Conservation (phyloP, 768 basidiomycete species). For the Antrodiella citrinella region DNA sequence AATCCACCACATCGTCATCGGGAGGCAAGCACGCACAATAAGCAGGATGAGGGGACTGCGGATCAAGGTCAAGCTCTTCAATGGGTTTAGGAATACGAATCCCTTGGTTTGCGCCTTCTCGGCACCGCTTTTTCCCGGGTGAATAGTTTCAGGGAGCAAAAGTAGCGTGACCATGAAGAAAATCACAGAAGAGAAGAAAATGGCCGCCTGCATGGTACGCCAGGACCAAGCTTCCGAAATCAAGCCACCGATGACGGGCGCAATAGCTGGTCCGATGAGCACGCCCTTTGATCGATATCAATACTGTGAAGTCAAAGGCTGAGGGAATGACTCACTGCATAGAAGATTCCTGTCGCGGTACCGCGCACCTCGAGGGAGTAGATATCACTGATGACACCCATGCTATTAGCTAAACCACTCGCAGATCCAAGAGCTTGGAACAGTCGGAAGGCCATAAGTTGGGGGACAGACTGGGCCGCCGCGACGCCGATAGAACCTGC, state of each 20-base stretch:
- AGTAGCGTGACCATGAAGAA: slow-evolving; percentile 32
- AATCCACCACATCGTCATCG: background rate
- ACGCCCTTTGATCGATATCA: slow-evolving; percentile 28
- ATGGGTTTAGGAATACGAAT: slow-evolving; percentile 51
- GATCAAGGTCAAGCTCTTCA: slow-evolving; percentile 41
- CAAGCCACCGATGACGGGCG: slow-evolving; percentile 51
- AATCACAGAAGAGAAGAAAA: slow-evolving; percentile 34
- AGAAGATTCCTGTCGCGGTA: slow-evolving; percentile 50
- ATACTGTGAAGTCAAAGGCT: too few species aligned
- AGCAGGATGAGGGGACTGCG: slow-evolving; percentile 52
- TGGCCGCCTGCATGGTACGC: slow-evolving; percentile 45
- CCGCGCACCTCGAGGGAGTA: slow-evolving; percentile 57
- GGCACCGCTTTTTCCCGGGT: slow-evolving; percentile 48
- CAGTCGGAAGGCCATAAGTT: slow-evolving; percentile 54
- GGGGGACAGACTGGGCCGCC: slow-evolving; percentile 29
- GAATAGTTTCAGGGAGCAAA: slow-evolving; percentile 58
- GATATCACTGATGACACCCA: slow-evolving; percentile 58
- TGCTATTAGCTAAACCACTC: slow-evolving; percentile 45
- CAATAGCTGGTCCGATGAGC: slow-evolving; percentile 53
- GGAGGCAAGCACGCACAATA: slow-evolving; percentile 33
- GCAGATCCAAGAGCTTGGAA: slow-evolving; percentile 61
- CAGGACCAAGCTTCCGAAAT: slow-evolving; percentile 57
- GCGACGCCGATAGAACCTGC: slow-evolving; percentile 57
- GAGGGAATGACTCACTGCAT: slow-evolving; percentile 37
- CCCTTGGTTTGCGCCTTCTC: slow-evolving; percentile 23